Base-by-base conservation (phyloP, 345 rosid species). In the Raphanus sativus region DNA sequence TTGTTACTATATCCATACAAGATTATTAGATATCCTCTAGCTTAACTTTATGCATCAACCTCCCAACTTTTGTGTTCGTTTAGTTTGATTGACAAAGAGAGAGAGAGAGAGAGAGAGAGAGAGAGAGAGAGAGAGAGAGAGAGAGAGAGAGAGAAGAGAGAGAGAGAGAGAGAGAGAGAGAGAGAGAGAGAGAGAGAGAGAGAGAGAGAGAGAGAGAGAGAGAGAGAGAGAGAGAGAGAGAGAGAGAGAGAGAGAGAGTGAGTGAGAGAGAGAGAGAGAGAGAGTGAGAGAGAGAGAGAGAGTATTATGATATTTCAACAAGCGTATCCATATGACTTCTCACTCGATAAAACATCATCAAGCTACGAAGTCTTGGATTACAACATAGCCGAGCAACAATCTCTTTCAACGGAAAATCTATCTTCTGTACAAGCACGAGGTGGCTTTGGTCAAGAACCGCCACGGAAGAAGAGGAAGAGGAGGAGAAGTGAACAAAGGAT, bases 401-500 rank as follows among this genome's bases (percentile, higher is more conserved):
- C 32, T 55, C 2, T 12, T 50, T 62, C 40, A 4, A 67, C 15
- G 55, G 33, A 30, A 4, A 75, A 5, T 1, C 55, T 66, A 28
- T 65, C 40, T 62, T 60, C 63, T n/a, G 62, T 62, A 8, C 76
- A 54, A 54, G 59, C 52, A 29, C 32, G 66, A 26, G 66, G 55
- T 69, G 52, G 62, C 38, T 36, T 34, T 45, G 17, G 58, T 8
- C 73, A 16, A 9, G 38, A 42, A 8, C 42, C 65, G 1, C 11
- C 74, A 11, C 54, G 65, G 38, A 82, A 82, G 75, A 61, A 9
- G 5, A 87, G 67, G 77, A 84, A 89, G 81, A 71, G 85, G 81
- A 84, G 84, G 17, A 84, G 74, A 76, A 71, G 54, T 58, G 75
- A 75, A 30, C 87, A 82, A 77, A 85, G 80, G 78, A 72, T 61